Percentiles rank a stretch among this genome's conserved stretches.
phyloP scores from a whole-genome alignment of 805 yeast genomes.

The Pichia nakasei region DNA sequence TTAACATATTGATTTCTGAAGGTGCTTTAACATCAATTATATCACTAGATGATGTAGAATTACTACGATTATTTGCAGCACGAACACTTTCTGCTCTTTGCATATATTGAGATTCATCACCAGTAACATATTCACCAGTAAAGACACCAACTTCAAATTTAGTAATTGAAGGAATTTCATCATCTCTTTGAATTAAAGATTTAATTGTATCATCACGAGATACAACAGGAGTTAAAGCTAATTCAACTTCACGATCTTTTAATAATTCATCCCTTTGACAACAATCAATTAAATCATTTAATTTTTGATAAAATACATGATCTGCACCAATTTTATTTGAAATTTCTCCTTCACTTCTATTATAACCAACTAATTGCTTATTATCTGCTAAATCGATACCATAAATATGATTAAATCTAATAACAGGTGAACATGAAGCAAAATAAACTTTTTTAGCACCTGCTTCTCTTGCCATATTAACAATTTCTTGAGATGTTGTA shows the following conservation, averaged over 20 bases:
- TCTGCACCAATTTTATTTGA: slow-evolving; percentile 82
- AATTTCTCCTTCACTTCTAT: slow-evolving; percentile 66
- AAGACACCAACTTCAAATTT: slow-evolving; percentile 95
- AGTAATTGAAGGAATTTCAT: slow-evolving; percentile 29
- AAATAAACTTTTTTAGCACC: slow-evolving; percentile 93
- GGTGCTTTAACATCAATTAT: slow-evolving; percentile 73
- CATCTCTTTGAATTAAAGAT: slow-evolving; percentile 17
- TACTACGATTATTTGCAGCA: slow-evolving; percentile 52
- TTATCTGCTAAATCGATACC: slow-evolving; percentile 97
- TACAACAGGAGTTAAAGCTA: slow-evolving; percentile 29
- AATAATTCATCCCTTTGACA: slow-evolving; percentile 37
- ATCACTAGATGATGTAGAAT: slow-evolving; percentile 23
- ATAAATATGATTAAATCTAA: slow-evolving; percentile 89
- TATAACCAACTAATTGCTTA: slow-evolving; percentile 83
- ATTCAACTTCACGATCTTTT: slow-evolving; percentile 25
- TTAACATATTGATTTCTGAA: slow-evolving; percentile 47
- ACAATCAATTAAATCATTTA: slow-evolving; percentile 76
- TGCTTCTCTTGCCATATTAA: slow-evolving; percentile 97
- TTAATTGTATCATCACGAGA: slow-evolving; percentile 24
- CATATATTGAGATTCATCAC: slow-evolving; percentile 75
- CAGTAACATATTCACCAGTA: slow-evolving; percentile 92
- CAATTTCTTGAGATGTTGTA: slow-evolving; percentile 93
- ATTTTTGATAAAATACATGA: slow-evolving; percentile 76
- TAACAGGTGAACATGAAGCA: slow-evolving; percentile 98
- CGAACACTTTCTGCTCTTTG: slow-evolving; percentile 76